Conservation (phyloP, 192 early-diverging fungal species). For the Funneliformis geosporum region DNA sequence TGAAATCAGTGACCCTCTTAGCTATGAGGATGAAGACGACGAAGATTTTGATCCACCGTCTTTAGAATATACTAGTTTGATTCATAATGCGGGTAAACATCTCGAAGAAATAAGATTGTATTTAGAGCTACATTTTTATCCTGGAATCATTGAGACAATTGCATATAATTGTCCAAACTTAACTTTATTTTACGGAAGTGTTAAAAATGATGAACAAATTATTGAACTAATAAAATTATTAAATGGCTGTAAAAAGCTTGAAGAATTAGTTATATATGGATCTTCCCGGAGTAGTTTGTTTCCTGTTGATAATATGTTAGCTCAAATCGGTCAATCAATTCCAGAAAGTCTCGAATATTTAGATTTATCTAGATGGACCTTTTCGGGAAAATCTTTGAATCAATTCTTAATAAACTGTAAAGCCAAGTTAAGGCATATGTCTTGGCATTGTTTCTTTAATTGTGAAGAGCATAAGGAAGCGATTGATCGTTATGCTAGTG, state of each 20-base stretch:
- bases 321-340: background rate
- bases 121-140: conserved; percentile 28
- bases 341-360: background rate
- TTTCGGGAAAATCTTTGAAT: background rate
- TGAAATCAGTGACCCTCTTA: conserved; percentile 4
- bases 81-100: background rate
- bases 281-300: background rate
- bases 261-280: conserved; percentile 11
- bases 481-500: background rate
- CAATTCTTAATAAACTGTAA: background rate
- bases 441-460: conserved; percentile 11
- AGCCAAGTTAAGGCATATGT: background rate
- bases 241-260: background rate
- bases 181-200: background rate
- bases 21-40: background rate
- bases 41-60: background rate
- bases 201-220: conserved; percentile 16
- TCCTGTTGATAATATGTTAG: background rate
- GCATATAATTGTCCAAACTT: conserved; percentile 13
- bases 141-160: background rate
- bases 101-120: conserved; percentile 15
- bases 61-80: background rate
- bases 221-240: conserved; percentile 9
- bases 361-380: conserved; percentile 16
- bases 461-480: background rate